Base-by-base conservation (phyloP, 176 grass and related monocot genomes). In the Phoenix dactylifera region DNA sequence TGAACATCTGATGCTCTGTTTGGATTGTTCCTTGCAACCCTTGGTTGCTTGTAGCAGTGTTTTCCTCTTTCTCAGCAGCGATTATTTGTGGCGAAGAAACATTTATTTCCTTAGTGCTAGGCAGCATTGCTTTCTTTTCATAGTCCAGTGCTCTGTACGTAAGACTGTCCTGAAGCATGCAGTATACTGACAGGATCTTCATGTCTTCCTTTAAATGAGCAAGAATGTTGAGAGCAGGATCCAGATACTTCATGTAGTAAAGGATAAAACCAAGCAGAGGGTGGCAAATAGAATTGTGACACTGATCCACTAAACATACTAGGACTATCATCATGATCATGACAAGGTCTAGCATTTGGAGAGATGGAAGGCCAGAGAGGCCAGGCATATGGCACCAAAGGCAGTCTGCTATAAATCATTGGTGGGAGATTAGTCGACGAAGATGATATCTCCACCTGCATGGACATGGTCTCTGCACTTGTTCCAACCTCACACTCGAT, bases 221-320 rank as follows among this genome's bases (percentile, higher is more conserved):
- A 26, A 65, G 57, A 10, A 54, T 76, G 61, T 3, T 69, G 60
- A 51, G 82, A 6, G 30, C 58, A 58, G 39, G 77, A 75, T 24
- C 59, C 72, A 19, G 59, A 44, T 7, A 57, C 76, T 52, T 87
- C 80, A 26, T 65, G 62, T 10, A 50, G 59, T 5, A 72, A 66
- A 16, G 87, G 76, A 70, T 85, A 80, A 58, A 78, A 79, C 72
- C 79, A 88, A 22, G 84, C 65, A 70, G 80, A 80, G 7, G 87
- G 76, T 48, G 77, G 65, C 23, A 82, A 50, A 66, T 66, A 24
- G 7, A 80, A 68, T 6, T 44, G 51, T 6, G 57, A n/a, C 23
- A 24, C 22, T 0, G 56, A 39, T 2, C 18, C 22, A 18, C 49
- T 22, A 22, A 59, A 6, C 10, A 26, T 15, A 26, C 66, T 74